Percentiles rank a stretch among this genome's conserved stretches.
Conservation (phyloP, 148 eudicot species). For the Linanthus parryae region DNA sequence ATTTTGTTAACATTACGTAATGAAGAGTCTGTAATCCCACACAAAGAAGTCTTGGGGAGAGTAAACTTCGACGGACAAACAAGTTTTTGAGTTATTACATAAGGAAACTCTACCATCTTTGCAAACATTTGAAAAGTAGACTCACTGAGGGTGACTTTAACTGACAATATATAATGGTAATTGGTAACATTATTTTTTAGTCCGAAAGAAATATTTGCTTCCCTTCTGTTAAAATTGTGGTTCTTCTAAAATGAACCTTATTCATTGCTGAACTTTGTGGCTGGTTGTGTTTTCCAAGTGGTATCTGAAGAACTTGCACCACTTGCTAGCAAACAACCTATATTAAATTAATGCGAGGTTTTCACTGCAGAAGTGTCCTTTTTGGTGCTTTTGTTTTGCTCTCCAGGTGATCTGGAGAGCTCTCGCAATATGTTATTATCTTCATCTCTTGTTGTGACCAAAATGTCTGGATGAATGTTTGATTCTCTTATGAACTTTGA, state of each 20-base stretch:
- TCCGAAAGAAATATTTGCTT: neutral
- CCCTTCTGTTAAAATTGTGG: neutral
- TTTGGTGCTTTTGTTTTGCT: conserved; percentile 19
- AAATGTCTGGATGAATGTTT: conserved; percentile 26
- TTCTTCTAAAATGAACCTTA: neutral
- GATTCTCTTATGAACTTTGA: too few species aligned
- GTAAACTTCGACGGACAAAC: too few species aligned
- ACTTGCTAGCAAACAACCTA: conserved; percentile 92
- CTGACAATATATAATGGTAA: neutral
- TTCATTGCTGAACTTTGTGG: neutral
- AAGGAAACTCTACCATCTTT: too few species aligned
- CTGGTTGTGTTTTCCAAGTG: conserved; percentile 77
- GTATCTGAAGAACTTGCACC: conserved; percentile 56
- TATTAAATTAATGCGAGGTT: conserved; percentile 30
- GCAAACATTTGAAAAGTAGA: neutral
- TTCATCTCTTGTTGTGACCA: conserved; percentile 12
- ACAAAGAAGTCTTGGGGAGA: too few species aligned
- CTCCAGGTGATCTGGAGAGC: too few species aligned
- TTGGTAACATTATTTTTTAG: too few species aligned
- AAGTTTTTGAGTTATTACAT: too few species aligned
- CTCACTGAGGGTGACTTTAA: neutral
- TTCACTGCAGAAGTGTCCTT: conserved; percentile 11
- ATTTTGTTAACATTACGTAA: too few species aligned
- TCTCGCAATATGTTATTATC: too few species aligned
- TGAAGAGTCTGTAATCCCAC: too few species aligned